phyloP scores from a whole-genome alignment of 2,329 filamentous ascomycete species.

The Colletotrichum tabaci region DNA sequence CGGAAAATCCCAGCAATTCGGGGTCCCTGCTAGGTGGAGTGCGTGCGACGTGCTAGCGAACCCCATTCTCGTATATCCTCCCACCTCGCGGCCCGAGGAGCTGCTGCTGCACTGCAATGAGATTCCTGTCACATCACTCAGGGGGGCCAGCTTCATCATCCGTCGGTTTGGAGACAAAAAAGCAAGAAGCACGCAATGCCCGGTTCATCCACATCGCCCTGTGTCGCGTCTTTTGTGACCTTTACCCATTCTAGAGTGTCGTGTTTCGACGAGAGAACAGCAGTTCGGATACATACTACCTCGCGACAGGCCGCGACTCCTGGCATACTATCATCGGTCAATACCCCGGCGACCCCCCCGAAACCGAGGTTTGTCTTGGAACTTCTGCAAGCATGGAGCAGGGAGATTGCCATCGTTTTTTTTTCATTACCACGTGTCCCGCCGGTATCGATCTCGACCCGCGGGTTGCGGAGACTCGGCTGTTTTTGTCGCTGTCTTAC shows the following conservation, averaged over 20 bases:
- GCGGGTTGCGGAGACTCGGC: slow-evolving; percentile 23
- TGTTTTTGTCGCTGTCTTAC: background rate
- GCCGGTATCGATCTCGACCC: slow-evolving; percentile 27
- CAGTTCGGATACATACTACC: background rate
- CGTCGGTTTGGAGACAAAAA: slow-evolving; percentile 8
- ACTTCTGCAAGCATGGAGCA: slow-evolving; percentile 8
- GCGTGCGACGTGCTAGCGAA: slow-evolving; percentile 31
- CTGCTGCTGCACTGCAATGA: no score
- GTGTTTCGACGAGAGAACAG: background rate
- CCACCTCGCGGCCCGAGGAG: background rate
- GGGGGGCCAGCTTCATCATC: slow-evolving; percentile 10
- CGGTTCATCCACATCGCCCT: background rate
- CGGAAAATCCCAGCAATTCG: slow-evolving; percentile 32
- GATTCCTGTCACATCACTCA: background rate
- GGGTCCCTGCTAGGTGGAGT: slow-evolving; percentile 34
- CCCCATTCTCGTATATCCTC: slow-evolving; percentile 31
- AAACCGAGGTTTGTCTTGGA: background rate
- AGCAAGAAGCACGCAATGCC: slow-evolving; percentile 4
- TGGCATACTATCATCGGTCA: background rate
- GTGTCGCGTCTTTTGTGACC: background rate
- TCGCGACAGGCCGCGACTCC: no score
- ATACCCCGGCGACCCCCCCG: no score
- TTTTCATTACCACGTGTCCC: slow-evolving; percentile 32
- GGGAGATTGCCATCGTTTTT: slow-evolving; percentile 6
- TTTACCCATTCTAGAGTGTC: background rate